Conservation (phyloP, 2,329 filamentous ascomycete genomes). For the Amylocarpus encephaloides region DNA sequence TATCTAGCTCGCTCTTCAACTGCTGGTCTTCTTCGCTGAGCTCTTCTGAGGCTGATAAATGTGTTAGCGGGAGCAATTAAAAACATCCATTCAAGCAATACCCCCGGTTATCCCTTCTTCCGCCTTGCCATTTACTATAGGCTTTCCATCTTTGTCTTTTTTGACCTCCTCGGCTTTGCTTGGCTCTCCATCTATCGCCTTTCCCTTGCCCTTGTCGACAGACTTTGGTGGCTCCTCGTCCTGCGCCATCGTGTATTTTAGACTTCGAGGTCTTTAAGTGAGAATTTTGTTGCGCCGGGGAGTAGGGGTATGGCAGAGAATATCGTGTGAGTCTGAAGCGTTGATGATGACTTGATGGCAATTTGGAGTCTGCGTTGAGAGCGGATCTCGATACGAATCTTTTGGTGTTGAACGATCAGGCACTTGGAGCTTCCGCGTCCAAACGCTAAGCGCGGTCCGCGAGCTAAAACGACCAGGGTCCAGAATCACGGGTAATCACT, state of each 20-base stretch:
- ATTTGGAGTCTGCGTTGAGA: conserved; percentile 10
- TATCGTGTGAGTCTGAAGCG: not conserved
- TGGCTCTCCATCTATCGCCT: conserved; percentile 63
- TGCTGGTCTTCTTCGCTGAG: conserved; percentile 97
- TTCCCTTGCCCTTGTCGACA: conserved; percentile 94
- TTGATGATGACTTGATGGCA: not conserved
- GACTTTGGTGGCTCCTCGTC: conserved; percentile 80
- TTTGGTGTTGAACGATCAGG: conserved; percentile 15
- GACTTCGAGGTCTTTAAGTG: conserved; percentile 6
- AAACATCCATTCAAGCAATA: conserved; percentile 23
- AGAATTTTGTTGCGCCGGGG: not conserved
- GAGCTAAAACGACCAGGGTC: conserved; percentile 18
- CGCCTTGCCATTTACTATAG: conserved; percentile 65
- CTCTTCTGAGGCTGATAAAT: conserved; percentile 59
- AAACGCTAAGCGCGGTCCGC: too few species aligned
- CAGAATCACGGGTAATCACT: not conserved
- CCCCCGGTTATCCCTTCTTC: conserved; percentile 51
- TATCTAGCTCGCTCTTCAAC: conserved; percentile 94
- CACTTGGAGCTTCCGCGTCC: conserved; percentile 30
- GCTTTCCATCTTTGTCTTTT: conserved; percentile 65
- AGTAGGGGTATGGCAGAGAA: not conserved
- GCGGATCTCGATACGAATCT: not conserved
- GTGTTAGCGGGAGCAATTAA: conserved; percentile 31
- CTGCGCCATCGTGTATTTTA: conserved; percentile 69
- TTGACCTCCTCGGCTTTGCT: conserved; percentile 53